Evolutionary conservation across 306 rosid species (phyloP).

Genomic region (Dryas octopetala): DNA sequence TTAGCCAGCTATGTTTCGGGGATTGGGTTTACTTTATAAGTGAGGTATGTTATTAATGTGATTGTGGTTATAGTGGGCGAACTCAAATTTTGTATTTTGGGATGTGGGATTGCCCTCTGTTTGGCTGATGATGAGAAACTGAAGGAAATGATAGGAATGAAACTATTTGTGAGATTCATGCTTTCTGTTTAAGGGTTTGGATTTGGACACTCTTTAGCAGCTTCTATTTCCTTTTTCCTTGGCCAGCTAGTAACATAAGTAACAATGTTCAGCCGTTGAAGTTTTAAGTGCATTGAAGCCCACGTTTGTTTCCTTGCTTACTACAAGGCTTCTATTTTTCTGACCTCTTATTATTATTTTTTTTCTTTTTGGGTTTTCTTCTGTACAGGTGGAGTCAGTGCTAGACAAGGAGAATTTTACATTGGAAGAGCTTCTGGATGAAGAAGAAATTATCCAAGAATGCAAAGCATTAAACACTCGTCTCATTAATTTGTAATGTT

Average conservation of each 20-base stretch:
- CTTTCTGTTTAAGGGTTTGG: conserved; percentile 7
- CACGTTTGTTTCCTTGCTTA: conserved; percentile 2
- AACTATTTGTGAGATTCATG: not conserved
- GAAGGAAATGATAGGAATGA: not conserved
- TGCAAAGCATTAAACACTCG: conserved; percentile 99
- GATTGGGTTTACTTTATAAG: not conserved
- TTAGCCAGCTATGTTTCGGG: conserved; percentile 9
- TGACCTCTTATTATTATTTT: not conserved
- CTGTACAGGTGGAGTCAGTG: conserved; percentile 78
- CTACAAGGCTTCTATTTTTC: not conserved
- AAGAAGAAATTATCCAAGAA: conserved; percentile 98
- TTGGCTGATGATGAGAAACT: not conserved
- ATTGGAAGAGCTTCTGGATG: conserved; percentile 95
- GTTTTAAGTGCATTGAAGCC: conserved; percentile 16
- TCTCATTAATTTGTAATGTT: conserved; percentile 80
- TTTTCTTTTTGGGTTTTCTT: conserved; percentile 7
- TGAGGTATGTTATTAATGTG: not conserved
- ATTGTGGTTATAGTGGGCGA: conserved; percentile 8
- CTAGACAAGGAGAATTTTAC: conserved; percentile 92
- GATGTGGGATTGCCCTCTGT: not conserved
- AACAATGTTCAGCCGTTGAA: not conserved
- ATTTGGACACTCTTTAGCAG: not conserved
- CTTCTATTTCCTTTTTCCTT: not conserved
- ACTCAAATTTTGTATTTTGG: not conserved
- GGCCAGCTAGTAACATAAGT: not conserved